Conservation (phyloP, 768 basidiomycete genomes). For the Boletellus sp. region DNA sequence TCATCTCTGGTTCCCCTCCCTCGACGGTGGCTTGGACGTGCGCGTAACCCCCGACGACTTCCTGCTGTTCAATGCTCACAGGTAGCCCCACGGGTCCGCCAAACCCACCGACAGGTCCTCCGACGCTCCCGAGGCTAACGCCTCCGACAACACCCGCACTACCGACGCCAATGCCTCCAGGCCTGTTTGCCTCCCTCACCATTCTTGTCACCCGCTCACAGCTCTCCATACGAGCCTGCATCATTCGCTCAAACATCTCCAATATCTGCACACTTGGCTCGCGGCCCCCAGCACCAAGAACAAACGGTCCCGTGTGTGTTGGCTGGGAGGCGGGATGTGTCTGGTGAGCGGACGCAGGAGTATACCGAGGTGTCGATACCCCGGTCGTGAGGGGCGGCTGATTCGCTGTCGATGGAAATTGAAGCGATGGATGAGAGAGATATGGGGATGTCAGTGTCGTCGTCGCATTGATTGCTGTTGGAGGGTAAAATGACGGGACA, state of each 20-base stretch:
- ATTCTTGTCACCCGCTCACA: constrained; percentile 63
- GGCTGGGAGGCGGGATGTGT: constrained; percentile 7
- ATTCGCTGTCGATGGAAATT: constrained; percentile 17
- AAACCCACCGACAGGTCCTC: constrained; percentile 29
- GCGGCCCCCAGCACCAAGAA: constrained; percentile 29
- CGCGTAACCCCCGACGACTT: constrained; percentile 14
- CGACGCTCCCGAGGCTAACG: constrained; percentile 19
- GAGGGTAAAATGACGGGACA: constrained; percentile 26
- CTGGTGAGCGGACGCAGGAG: constrained; percentile 12
- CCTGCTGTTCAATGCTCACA: constrained; percentile 21
- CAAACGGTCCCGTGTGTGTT: constrained; percentile 20
- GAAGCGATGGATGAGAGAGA: constrained; percentile 29
- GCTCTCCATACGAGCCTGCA: constrained; percentile 73
- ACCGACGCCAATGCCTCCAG: constrained; percentile 14
- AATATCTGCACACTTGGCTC: constrained; percentile 52
- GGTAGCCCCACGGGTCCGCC: constrained; percentile 27
- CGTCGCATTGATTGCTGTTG: constrained; percentile 28
- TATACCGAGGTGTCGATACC: constrained; percentile 5
- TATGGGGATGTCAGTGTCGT: constrained; percentile 33
- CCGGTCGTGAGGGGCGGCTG: constrained; percentile 12
- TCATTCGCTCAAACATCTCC: constrained; percentile 66
- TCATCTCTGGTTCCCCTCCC: constrained; percentile 11
- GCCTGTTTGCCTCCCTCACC: constrained; percentile 36
- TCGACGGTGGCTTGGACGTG: constrained; percentile 9
- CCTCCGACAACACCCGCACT: constrained; percentile 8